These are phyloP conservation scores for Quercus tomentella DNA, from an alignment of 331 rosid genomes.

Conservation along the genomic window DNA sequence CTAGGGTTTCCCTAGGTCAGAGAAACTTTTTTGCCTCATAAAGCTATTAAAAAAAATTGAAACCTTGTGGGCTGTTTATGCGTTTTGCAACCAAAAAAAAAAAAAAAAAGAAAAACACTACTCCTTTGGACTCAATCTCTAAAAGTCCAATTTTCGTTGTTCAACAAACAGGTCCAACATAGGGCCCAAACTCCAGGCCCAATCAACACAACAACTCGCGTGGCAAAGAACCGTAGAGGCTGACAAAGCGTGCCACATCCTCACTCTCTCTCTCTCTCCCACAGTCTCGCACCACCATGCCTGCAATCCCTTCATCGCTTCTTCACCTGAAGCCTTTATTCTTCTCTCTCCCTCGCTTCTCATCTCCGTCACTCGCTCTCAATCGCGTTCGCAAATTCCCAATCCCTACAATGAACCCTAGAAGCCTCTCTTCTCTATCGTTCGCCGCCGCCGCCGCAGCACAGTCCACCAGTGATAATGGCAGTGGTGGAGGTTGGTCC, in stretches of 20 bases:
- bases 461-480: conserved; percentile 28
- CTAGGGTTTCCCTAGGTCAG: too few relatives aligned
- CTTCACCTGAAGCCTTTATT: conserved; percentile 37
- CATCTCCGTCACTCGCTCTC: conserved; percentile 32
- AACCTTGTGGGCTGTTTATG: too few relatives aligned
- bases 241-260: neutral
- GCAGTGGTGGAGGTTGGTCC: conserved; percentile 36
- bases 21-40: too few relatives aligned
- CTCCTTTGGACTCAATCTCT: too few relatives aligned
- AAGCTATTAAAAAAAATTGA: too few relatives aligned
- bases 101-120: too few relatives aligned
- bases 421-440: conserved; percentile 37
- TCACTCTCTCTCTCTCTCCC: neutral
- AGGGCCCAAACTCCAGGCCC: neutral
- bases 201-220: neutral
- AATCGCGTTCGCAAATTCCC: conserved; percentile 25
- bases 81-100: too few relatives aligned
- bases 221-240: neutral
- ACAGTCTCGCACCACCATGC: conserved; percentile 29
- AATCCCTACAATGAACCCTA: neutral
- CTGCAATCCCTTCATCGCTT: conserved; percentile 46
- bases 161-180: too few relatives aligned
- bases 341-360: conserved; percentile 28
- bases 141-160: too few relatives aligned
- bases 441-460: conserved; percentile 33